These are phyloP conservation scores for Phytopythium chamaehyphon DNA, from an alignment of 352 stramenopile species.

Conservation along the genomic window DNA sequence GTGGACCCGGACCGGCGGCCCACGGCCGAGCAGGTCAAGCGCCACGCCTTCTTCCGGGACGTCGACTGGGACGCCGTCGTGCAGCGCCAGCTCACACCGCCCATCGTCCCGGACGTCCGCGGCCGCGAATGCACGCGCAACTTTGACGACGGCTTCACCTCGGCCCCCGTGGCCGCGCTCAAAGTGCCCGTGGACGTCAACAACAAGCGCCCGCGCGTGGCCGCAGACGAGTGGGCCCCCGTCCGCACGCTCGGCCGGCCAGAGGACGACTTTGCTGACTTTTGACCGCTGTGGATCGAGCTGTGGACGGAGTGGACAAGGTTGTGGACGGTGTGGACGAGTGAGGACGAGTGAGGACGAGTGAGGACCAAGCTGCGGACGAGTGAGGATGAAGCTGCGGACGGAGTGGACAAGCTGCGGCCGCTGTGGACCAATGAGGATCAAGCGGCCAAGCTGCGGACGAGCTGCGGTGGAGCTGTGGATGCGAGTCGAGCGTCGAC, in stretches of 20 bases:
- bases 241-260: not conserved
- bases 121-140: constrained; percentile 71
- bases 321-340: not conserved
- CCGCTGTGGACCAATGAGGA: not conserved
- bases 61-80: constrained; percentile 68
- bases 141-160: constrained; percentile 86
- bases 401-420: not conserved
- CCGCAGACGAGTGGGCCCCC: constrained; percentile 13
- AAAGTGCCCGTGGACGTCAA: constrained; percentile 21
- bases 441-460: no score
- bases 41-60: constrained; percentile 66
- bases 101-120: constrained; percentile 53
- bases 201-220: constrained; percentile 26
- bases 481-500: no score
- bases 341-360: not conserved
- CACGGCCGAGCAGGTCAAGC: constrained; percentile 61
- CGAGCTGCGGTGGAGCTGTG: no score
- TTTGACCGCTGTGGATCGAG: not conserved
- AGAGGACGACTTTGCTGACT: constrained; percentile 5
- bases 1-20: constrained; percentile 41
- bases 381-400: no score
- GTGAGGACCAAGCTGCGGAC: no score
- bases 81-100: constrained; percentile 53
- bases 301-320: not conserved
- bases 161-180: constrained; percentile 45